These are phyloP conservation scores for Hordeum pubiflorum DNA, from an alignment of 202 grass and related monocot species.

Conservation along the genomic window DNA sequence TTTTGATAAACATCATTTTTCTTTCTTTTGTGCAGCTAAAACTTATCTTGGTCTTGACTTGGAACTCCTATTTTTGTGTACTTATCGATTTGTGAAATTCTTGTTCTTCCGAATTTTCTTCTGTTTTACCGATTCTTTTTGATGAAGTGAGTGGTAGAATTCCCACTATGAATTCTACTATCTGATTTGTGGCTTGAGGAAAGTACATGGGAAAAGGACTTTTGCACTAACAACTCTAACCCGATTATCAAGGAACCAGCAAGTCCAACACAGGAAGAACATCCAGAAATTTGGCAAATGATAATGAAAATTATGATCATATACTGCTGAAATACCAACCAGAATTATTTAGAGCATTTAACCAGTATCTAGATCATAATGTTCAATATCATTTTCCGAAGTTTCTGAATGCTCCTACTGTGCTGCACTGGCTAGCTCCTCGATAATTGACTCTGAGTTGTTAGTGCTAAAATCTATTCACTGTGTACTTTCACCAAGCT, in stretches of 20 bases:
- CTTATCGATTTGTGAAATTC: neutral
- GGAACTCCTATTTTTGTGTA: neutral
- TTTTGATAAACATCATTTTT: too few relatives aligned
- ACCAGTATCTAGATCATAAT: conserved; percentile 48
- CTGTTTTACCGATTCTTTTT: conserved; percentile 5
- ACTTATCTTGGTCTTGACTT: neutral
- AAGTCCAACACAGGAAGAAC: conserved; percentile 51
- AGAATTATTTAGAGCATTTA: conserved; percentile 26
- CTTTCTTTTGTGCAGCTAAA: neutral
- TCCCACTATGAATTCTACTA: neutral
- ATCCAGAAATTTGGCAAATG: conserved; percentile 28
- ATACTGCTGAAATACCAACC: conserved; percentile 49
- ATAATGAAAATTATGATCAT: conserved; percentile 59
- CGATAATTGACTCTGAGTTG: conserved; percentile 33
- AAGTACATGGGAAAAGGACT: neutral
- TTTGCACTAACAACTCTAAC: conserved; percentile 32
- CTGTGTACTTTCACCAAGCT: conserved; percentile 21
- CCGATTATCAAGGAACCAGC: conserved; percentile 80
- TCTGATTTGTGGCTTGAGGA: neutral
- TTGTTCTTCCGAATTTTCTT: conserved; percentile 1
- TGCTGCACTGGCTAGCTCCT: conserved; percentile 66
- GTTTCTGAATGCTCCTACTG: conserved; percentile 21
- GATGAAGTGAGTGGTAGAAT: conserved; percentile 40
- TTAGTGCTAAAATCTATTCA: conserved; percentile 6
- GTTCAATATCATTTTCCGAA: conserved; percentile 54